Evolutionary conservation across 176 grass and related monocot genomes (phyloP), one percentile per base, ranked within the genome.

Genomic region (Elymus sibiricus): DNA sequence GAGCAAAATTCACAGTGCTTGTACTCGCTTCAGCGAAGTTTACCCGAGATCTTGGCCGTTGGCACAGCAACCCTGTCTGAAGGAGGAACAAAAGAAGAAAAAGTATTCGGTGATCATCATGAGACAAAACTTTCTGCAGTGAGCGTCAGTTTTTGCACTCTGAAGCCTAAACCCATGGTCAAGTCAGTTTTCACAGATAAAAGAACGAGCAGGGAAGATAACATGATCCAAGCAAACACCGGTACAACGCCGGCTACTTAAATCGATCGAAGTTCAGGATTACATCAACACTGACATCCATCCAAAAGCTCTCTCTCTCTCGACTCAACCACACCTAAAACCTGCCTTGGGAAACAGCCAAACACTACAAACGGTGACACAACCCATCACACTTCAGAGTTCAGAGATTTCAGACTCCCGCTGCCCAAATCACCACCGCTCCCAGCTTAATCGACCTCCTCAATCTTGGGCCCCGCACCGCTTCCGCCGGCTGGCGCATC

Each of bases 391-490:
- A 17, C 2, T 66, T 66, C 64, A 67, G 53, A 2, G 9, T 39
- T 72, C 29, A 72, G 73, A 29, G 22, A 43, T 11, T 65, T 9
- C 49, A 35, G 58, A 81, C 42, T 49, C 24, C 5, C 49, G n/a
- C 51, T 65, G 40, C 15, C 9, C 19, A 70, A 4, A 47, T 59
- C 63, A 61, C 46, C 5, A 76, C 22, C 26, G 22, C n/a, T 15
- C 15, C 53, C 5, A 24, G 1, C 5, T 74, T 91, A 91, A n/a
- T 91, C 86, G 16, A 94, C 92, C 51, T 94, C 90, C 78, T 94
- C 92, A 1, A 92, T 94, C 87, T 94, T 94, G 3, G 92, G 92
- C 6, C 90, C 90, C 6, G 90, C 87, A 65, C 85, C 82, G 32
- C 84, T 89, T 27, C 89, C 79, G 13, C 77, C 60, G 0, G 89